Conservation (phyloP, 2,329 filamentous ascomycete genomes). For the Ophiostoma tasmaniense region DNA sequence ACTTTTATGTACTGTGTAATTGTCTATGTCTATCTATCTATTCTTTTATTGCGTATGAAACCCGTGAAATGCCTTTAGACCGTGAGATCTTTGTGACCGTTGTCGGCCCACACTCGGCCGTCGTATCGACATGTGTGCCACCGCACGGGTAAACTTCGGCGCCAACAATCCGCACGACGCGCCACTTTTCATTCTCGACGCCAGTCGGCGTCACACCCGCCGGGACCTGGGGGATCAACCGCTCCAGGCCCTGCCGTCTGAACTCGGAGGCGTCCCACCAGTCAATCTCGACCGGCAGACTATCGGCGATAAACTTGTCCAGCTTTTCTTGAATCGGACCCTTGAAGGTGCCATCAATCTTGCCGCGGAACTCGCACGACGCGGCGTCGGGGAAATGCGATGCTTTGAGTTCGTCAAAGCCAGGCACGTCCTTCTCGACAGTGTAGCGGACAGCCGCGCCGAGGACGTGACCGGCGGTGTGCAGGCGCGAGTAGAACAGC, state of each 20-base stretch:
- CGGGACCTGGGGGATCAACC: conserved; percentile 39
- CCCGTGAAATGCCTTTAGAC: conserved; percentile 53
- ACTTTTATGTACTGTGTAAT: too few relatives aligned
- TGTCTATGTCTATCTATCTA: neutral
- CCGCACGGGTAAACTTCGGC: conserved; percentile 66
- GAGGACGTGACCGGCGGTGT: conserved; percentile 67
- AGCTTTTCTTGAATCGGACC: conserved; percentile 52
- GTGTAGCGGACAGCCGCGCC: conserved; percentile 57
- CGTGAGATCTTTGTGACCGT: conserved; percentile 59
- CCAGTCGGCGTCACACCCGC: conserved; percentile 18
- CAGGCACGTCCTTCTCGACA: conserved; percentile 40
- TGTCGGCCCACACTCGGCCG: conserved; percentile 50
- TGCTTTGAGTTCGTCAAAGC: conserved; percentile 60
- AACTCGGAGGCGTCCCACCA: conserved; percentile 63
- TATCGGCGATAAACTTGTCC: conserved; percentile 47
- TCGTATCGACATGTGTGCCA: conserved; percentile 61
- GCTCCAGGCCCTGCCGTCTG: conserved; percentile 41
- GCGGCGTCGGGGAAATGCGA: conserved; percentile 62
- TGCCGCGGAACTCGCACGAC: conserved; percentile 57
- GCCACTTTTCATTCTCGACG: conserved; percentile 43
- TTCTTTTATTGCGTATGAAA: conserved; percentile 35
- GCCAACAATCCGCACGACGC: conserved; percentile 61
- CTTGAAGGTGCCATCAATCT: conserved; percentile 57
- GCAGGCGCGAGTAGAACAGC: conserved; percentile 55
- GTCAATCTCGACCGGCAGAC: conserved; percentile 53